These are phyloP conservation scores for Chlorociboria aeruginascens DNA, from an alignment of 495 filamentous ascomycete species.

Conservation along the genomic window DNA sequence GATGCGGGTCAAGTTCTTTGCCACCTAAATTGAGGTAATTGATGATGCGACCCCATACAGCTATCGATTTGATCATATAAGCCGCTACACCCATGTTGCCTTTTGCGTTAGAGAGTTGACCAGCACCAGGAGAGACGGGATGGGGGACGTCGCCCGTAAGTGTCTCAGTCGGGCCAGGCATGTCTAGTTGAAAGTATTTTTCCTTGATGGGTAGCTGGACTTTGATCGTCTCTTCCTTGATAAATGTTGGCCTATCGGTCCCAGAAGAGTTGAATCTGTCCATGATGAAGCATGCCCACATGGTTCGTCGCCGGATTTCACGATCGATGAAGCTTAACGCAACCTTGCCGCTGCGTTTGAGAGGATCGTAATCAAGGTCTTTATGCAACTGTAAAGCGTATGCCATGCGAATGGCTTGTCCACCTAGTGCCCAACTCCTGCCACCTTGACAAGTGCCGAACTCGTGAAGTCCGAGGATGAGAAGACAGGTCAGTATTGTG, in stretches of 20 bases:
- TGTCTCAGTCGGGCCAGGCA: slow-evolving; percentile 78
- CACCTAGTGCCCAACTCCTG: slow-evolving; percentile 87
- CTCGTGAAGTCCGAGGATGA: slow-evolving; percentile 84
- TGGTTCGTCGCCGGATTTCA: slow-evolving; percentile 82
- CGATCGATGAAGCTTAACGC: slow-evolving; percentile 82
- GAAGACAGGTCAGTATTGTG: slow-evolving; percentile 77
- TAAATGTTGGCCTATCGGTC: slow-evolving; percentile 85
- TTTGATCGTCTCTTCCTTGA: slow-evolving; percentile 76
- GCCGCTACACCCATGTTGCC: slow-evolving; percentile 92
- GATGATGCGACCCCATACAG: slow-evolving; percentile 82
- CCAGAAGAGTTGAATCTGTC: slow-evolving; percentile 95
- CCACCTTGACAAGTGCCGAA: slow-evolving; percentile 97
- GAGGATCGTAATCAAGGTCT: slow-evolving; percentile 81
- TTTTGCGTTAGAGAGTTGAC: slow-evolving; percentile 51
- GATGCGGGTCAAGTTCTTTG: slow-evolving; percentile 62
- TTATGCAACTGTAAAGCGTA: slow-evolving; percentile 90
- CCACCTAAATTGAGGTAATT: slow-evolving; percentile 87
- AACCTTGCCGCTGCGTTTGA: slow-evolving; percentile 49
- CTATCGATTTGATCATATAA: slow-evolving; percentile 77
- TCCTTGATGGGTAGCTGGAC: slow-evolving; percentile 89
- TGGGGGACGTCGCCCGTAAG: slow-evolving; percentile 63
- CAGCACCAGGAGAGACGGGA: slow-evolving; percentile 47
- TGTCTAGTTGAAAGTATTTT: slow-evolving; percentile 80
- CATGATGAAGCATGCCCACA: slow-evolving; percentile 98
- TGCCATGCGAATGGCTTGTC: slow-evolving; percentile 92